Evolutionary conservation across 495 filamentous ascomycete genomes (phyloP).

Genomic region (Penicillium tannophilum): DNA sequence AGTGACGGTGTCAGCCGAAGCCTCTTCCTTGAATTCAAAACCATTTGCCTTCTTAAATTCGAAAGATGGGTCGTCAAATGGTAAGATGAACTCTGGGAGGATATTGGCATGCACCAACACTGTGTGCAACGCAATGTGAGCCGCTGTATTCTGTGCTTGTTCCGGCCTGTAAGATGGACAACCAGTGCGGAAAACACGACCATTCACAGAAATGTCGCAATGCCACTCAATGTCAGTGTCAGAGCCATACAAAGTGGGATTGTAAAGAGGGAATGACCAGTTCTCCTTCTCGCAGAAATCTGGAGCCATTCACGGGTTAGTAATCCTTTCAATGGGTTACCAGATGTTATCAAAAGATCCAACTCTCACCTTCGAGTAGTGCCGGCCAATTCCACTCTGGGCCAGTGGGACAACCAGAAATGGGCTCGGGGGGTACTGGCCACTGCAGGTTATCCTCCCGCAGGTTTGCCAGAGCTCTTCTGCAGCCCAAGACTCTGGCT

Average conservation of each 20-base stretch:
- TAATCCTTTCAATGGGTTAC: not conserved
- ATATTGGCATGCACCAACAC: constrained; percentile 18
- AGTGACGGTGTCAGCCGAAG: not conserved
- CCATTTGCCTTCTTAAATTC: not conserved
- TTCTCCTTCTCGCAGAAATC: constrained; percentile 29
- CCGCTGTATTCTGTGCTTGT: constrained; percentile 31
- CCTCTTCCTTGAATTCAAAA: not conserved
- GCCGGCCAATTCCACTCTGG: constrained; percentile 33
- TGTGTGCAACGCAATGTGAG: constrained; percentile 30
- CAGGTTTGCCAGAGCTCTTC: constrained; percentile 27
- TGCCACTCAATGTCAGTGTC: constrained; percentile 15
- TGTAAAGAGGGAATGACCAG: constrained; percentile 24
- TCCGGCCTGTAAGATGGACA: constrained; percentile 7
- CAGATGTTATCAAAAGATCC: not conserved
- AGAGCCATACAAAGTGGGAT: constrained; percentile 12
- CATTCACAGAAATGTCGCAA: constrained; percentile 27
- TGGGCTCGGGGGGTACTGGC: constrained; percentile 32
- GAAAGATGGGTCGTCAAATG: not conserved
- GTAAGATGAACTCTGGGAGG: not conserved
- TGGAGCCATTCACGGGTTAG: constrained; percentile 12
- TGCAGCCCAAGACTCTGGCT: constrained; percentile 33
- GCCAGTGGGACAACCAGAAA: constrained; percentile 9
- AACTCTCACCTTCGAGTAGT: constrained; percentile 33
- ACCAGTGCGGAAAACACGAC: constrained; percentile 17
- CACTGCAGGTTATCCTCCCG: constrained; percentile 26